These are phyloP conservation scores for Plectranthus barbatus DNA, from an alignment of 257 asterid genomes.

Conservation along the genomic window DNA sequence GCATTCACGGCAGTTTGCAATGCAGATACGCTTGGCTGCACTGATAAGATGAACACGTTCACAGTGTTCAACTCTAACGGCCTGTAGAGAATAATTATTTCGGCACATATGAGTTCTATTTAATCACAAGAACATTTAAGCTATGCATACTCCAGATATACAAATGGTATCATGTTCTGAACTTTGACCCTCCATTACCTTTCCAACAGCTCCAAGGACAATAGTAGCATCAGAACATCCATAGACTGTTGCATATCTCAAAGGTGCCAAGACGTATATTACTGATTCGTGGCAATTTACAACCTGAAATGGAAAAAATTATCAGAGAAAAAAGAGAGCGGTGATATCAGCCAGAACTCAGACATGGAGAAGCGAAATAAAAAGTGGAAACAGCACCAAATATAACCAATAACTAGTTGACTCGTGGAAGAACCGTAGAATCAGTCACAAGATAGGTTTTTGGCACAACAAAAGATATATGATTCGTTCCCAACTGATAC, in stretches of 20 bases:
- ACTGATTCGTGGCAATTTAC: slow-evolving; percentile 94
- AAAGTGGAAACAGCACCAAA: background rate
- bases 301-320: slow-evolving; percentile 41
- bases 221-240: slow-evolving; percentile 99
- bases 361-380: slow-evolving; percentile 4
- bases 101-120: slow-evolving; percentile 3
- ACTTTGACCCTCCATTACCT: slow-evolving; percentile 41
- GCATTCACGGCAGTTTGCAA: slow-evolving; percentile 96
- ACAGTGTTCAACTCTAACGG: slow-evolving; percentile 94
- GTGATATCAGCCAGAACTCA: slow-evolving; percentile 1
- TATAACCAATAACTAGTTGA: background rate
- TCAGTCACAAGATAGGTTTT: background rate
- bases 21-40: slow-evolving; percentile 87
- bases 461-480: background rate
- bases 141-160: background rate
- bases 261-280: slow-evolving; percentile 84
- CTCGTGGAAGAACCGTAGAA: background rate
- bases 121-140: background rate
- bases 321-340: slow-evolving; percentile 9
- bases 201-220: slow-evolving; percentile 94
- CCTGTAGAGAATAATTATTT: slow-evolving; percentile 39
- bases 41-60: slow-evolving; percentile 93
- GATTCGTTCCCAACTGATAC: background rate
- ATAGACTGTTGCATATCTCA: slow-evolving; percentile 78
- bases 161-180: background rate